Conservation (phyloP, 1,284 basidiomycete genomes). For the Coniferiporia sulphurascens region DNA sequence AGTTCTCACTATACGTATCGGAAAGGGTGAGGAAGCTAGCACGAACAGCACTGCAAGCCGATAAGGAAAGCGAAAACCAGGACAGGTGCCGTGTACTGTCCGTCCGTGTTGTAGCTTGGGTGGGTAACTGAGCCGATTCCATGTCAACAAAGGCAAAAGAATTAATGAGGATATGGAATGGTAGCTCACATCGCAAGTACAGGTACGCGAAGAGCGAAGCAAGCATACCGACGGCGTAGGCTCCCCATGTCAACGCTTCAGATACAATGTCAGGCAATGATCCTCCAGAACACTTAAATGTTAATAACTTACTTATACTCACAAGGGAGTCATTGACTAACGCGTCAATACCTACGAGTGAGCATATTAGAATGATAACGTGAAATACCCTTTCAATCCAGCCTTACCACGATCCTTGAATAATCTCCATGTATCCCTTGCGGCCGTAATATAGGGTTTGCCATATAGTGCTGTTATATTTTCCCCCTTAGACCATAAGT, state of each 20-base stretch:
- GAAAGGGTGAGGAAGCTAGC: not conserved
- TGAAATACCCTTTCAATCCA: not conserved
- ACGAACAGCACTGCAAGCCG: conserved; percentile 66
- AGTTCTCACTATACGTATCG: not conserved
- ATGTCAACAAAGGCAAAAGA: conserved; percentile 15
- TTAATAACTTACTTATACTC: conserved; percentile 56
- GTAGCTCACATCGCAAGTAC: conserved; percentile 29
- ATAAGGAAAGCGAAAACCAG: conserved; percentile 80
- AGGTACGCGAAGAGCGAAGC: conserved; percentile 79
- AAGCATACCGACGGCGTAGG: conserved; percentile 73
- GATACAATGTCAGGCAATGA: conserved; percentile 3
- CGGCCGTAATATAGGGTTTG: conserved; percentile 81
- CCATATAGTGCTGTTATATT: conserved; percentile 67
- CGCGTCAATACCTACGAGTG: conserved; percentile 60
- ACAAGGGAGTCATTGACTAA: conserved; percentile 84
- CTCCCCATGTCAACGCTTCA: conserved; percentile 66
- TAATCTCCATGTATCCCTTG: conserved; percentile 87
- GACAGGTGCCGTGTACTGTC: conserved; percentile 75
- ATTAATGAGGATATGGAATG: not conserved
- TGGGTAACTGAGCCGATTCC: conserved; percentile 47
- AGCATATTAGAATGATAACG: not conserved
- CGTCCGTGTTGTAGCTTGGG: conserved; percentile 66
- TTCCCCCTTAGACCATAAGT: not conserved
- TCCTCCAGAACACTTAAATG: not conserved
- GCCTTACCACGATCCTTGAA: conserved; percentile 71